phyloP scores from a whole-genome alignment of 176 grass and related monocot species.

The Aegilops tauschii region DNA sequence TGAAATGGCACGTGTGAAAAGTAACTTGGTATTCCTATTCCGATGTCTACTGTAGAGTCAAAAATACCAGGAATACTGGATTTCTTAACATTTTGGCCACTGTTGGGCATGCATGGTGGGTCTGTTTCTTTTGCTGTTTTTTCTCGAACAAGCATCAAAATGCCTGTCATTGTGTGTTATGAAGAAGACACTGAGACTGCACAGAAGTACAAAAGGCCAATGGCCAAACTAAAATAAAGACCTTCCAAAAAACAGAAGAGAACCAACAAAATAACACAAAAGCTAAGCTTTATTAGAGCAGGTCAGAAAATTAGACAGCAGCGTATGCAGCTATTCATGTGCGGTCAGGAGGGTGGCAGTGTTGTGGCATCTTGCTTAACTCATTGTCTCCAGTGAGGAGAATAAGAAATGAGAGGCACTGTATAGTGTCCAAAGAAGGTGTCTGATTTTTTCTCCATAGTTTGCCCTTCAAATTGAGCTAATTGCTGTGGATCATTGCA shows the following conservation, averaged over 20 bases:
- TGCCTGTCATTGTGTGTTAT: background rate
- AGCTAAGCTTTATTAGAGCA: background rate
- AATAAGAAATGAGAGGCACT: background rate
- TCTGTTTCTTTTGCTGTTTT: background rate
- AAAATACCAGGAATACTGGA: background rate
- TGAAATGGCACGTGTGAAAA: background rate
- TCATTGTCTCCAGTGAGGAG: background rate
- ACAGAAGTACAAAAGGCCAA: background rate
- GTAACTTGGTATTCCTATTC: background rate
- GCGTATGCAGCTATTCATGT: background rate
- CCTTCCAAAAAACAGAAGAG: background rate
- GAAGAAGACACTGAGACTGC: background rate
- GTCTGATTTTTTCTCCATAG: background rate
- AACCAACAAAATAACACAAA: background rate
- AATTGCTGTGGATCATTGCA: background rate
- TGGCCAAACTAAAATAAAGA: background rate
- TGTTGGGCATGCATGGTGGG: background rate
- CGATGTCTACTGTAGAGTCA: background rate
- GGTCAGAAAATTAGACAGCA: background rate
- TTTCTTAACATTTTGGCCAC: background rate
- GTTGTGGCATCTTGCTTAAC: background rate
- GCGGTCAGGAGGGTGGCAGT: background rate
- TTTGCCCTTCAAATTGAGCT: background rate
- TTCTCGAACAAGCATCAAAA: background rate
- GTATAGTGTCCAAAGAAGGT: background rate